phyloP scores from a whole-genome alignment of 2,329 filamentous ascomycete species.

The Fusarium nodosum region DNA sequence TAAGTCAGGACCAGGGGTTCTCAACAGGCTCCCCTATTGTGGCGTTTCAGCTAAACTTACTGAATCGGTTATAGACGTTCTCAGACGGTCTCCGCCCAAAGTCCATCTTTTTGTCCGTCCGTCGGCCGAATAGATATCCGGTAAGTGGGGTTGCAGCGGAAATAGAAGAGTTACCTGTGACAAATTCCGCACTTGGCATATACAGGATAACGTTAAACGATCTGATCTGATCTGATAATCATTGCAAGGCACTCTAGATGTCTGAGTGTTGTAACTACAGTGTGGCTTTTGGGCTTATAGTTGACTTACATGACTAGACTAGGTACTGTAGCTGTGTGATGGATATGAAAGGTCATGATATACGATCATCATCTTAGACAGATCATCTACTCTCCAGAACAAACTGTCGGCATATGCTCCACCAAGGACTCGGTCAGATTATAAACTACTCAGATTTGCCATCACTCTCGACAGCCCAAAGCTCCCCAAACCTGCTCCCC shows the following conservation, averaged over 20 bases:
- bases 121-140: background rate
- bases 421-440: no score
- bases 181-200: background rate
- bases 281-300: background rate
- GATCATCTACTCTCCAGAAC: background rate
- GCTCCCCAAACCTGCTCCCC: constrained; percentile 51
- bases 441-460: background rate
- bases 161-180: background rate
- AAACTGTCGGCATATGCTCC: no score
- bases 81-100: constrained; percentile 2
- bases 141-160: background rate
- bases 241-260: background rate
- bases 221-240: constrained; percentile 5
- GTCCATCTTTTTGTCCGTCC: background rate
- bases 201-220: background rate
- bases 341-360: background rate
- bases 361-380: background rate
- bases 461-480: constrained; percentile 50
- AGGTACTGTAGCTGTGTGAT: background rate
- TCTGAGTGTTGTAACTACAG: background rate
- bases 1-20: background rate
- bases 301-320: background rate
- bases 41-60: constrained; percentile 10
- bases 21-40: background rate
- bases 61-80: background rate